A percentile compares a stretch with the other conserved stretches of the same genome.
Evolutionary conservation across 2,329 filamentous ascomycete species (phyloP).

Genomic region (Penicillium corylophilum): DNA sequence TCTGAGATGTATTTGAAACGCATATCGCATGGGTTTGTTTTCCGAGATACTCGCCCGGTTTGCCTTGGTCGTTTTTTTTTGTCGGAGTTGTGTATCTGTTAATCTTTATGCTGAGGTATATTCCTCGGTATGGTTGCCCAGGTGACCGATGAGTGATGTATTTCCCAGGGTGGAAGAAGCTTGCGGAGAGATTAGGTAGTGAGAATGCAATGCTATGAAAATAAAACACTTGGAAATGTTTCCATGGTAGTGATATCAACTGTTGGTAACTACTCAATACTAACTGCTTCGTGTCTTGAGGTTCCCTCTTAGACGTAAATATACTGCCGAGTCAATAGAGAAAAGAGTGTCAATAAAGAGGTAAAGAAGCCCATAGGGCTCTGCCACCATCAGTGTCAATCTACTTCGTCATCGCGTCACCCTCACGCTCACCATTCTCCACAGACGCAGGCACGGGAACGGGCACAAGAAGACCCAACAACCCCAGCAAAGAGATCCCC

Average conservation of each 20-base stretch:
- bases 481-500: slow-evolving; percentile 44
- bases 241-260: too few species aligned
- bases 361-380: not conserved
- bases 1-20: not conserved
- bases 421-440: not conserved
- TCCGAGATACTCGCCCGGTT: not conserved
- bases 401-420: not conserved
- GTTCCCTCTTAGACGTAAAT: not conserved
- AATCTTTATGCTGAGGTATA: not conserved
- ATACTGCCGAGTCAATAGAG: not conserved
- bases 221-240: not conserved
- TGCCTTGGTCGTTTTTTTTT: not conserved
- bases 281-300: not conserved
- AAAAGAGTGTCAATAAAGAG: not conserved
- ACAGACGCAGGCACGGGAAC: not conserved
- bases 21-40: not conserved
- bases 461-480: slow-evolving; percentile 4
- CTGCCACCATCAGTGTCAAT: not conserved
- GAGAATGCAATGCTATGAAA: not conserved
- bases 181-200: too few species aligned
- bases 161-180: not conserved
- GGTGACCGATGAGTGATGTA: not conserved
- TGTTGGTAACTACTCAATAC: too few species aligned
- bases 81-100: not conserved
- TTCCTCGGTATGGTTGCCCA: not conserved